Evolutionary conservation across 805 yeast genomes (phyloP).

Genomic region (Wickerhamiella nectarea): DNA sequence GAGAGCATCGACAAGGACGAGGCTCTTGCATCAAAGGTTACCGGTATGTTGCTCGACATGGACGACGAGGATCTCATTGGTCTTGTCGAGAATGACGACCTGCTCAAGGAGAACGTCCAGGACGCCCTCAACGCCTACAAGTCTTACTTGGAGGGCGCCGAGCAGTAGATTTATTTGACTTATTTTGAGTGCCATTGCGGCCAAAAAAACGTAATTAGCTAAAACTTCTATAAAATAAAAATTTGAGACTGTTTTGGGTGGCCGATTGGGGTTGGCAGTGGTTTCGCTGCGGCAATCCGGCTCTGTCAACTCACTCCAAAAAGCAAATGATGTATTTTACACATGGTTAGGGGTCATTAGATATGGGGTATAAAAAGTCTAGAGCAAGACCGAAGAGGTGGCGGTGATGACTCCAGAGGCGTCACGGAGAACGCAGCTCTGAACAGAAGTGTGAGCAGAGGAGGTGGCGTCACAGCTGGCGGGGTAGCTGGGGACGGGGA

Average conservation of each 20-base stretch:
- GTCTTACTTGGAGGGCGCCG: constrained; percentile 55
- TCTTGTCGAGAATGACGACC: constrained; percentile 77
- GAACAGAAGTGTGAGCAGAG: not conserved
- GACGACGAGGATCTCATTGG: constrained; percentile 82
- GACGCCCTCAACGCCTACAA: constrained; percentile 93
- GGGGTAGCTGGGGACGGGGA: not conserved
- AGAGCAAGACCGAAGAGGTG: not conserved
- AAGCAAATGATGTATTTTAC: too few species aligned
- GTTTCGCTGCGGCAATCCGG: too few species aligned
- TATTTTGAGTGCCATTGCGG: not conserved
- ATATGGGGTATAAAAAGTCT: not conserved
- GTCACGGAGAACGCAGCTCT: not conserved
- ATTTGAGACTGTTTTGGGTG: not conserved
- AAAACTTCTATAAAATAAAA: not conserved
- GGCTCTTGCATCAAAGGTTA: constrained; percentile 95
- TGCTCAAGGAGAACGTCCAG: constrained; percentile 78
- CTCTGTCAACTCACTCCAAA: too few species aligned
- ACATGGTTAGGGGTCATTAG: too few species aligned
- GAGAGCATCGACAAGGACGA: constrained; percentile 77
- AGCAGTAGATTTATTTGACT: constrained; percentile 14
- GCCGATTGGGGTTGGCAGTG: too few species aligned
- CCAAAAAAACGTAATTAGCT: not conserved
- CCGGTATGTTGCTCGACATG: constrained; percentile 97
- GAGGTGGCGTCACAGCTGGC: not conserved
- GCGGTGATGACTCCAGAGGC: not conserved